Percentiles rank a stretch among this genome's conserved stretches.
Conservation (phyloP, 2,329 filamentous ascomycete genomes). For the Bipolaris victoriae region DNA sequence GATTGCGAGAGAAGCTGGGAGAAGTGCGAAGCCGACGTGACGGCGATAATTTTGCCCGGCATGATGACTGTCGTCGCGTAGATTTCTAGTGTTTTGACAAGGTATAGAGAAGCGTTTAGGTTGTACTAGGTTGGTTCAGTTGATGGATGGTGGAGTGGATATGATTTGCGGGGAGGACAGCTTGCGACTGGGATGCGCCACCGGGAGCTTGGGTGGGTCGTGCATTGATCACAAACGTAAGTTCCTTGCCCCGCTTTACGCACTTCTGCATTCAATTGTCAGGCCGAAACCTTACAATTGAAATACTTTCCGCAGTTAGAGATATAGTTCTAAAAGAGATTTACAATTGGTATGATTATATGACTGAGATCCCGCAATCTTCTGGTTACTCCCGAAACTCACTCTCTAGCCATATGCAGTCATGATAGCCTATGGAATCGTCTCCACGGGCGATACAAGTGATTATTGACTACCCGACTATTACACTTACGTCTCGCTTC, state of each 20-base stretch:
- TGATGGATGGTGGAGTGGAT: not conserved
- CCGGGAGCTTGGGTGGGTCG: slow-evolving; percentile 7
- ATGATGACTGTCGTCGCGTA: slow-evolving; percentile 22
- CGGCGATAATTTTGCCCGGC: slow-evolving; percentile 41
- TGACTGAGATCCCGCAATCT: too few relatives aligned
- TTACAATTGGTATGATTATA: too few relatives aligned
- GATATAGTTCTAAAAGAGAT: too few relatives aligned
- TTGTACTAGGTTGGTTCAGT: not conserved
- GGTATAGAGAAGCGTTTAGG: not conserved
- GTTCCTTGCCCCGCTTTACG: not conserved
- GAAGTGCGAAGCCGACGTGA: slow-evolving; percentile 46
- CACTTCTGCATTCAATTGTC: too few relatives aligned
- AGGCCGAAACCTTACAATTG: too few relatives aligned
- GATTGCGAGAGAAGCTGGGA: slow-evolving; percentile 42
- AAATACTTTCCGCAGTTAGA: too few relatives aligned
- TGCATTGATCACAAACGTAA: not conserved
- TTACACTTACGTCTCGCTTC: not conserved
- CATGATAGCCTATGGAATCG: too few relatives aligned
- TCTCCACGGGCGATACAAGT: too few relatives aligned
- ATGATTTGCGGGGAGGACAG: slow-evolving; percentile 16
- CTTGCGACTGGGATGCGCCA: slow-evolving; percentile 15
- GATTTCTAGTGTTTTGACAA: not conserved
- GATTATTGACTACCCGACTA: not conserved
- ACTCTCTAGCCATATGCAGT: too few relatives aligned
- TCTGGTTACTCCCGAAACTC: too few relatives aligned